Percentiles rank a stretch among this genome's conserved stretches.
Conservation (phyloP, 176 grass and related monocot genomes). For the Dactylis glomerata region DNA sequence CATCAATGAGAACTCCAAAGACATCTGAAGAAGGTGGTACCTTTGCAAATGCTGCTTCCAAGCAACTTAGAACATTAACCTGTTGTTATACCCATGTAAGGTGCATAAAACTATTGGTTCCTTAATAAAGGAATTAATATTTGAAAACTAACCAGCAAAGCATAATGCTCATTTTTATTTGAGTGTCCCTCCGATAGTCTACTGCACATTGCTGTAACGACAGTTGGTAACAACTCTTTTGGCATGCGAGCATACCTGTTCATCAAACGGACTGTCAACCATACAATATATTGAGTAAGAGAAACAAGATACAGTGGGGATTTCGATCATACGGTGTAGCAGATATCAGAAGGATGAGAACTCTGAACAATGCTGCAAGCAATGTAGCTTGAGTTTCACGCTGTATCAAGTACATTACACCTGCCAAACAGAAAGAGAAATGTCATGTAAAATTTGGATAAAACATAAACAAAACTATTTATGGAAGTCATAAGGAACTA, state of each 20-base stretch:
- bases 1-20: slow-evolving; percentile 62
- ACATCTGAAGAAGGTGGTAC: slow-evolving; percentile 67
- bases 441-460: slow-evolving; percentile 19
- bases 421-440: slow-evolving; percentile 52
- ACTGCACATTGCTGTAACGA: slow-evolving; percentile 56
- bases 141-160: slow-evolving; percentile 67
- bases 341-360: slow-evolving; percentile 82
- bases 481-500: neutral
- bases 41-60: slow-evolving; percentile 79
- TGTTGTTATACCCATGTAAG: slow-evolving; percentile 39
- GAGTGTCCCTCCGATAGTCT: slow-evolving; percentile 36
- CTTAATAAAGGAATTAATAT: slow-evolving; percentile 17
- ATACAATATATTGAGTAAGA: slow-evolving; percentile 12
- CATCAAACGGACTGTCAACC: slow-evolving; percentile 25
- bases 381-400: slow-evolving; percentile 69
- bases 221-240: slow-evolving; percentile 65
- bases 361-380: slow-evolving; percentile 60
- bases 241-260: slow-evolving; percentile 90
- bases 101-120: neutral
- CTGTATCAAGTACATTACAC: slow-evolving; percentile 71
- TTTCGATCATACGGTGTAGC: slow-evolving; percentile 79
- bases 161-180: slow-evolving; percentile 66
- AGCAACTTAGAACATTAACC: slow-evolving; percentile 88
- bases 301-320: slow-evolving; percentile 9
- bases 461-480: slow-evolving; percentile 3